A percentile compares a stretch with the other conserved stretches of the same genome.
Evolutionary conservation across 495 filamentous ascomycete species (phyloP).

Genomic region (Lineolata rhizophorae): DNA sequence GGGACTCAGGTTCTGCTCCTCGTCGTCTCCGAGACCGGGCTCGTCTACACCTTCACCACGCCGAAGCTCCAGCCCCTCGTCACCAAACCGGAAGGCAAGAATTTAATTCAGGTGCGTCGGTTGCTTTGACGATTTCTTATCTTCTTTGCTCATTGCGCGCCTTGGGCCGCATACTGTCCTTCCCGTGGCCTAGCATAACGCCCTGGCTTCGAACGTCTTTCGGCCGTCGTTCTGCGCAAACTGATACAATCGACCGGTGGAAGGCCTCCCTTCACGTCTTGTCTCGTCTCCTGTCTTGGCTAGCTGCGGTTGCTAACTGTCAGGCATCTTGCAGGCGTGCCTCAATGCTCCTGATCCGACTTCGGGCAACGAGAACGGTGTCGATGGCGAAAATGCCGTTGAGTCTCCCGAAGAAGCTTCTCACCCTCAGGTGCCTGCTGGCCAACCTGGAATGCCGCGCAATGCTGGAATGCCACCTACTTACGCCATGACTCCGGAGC

Average conservation of each 20-base stretch:
- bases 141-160: too few species aligned
- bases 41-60: conserved; percentile 98
- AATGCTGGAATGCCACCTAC: conserved; percentile 11
- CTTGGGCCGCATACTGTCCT: too few species aligned
- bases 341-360: conserved; percentile 92
- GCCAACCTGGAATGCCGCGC: conserved; percentile 7
- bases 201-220: background rate
- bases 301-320: too few species aligned
- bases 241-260: too few species aligned
- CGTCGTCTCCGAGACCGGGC: conserved; percentile 93
- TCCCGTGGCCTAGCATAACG: too few species aligned
- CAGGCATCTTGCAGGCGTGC: conserved; percentile 41
- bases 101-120: conserved; percentile 96
- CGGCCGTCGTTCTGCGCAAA: conserved; percentile 9
- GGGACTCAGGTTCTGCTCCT: conserved; percentile 94
- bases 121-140: too few species aligned
- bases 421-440: conserved; percentile 14
- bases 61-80: conserved; percentile 97
- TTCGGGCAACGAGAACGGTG: conserved; percentile 68
- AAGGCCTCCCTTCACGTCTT: too few species aligned
- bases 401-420: conserved; percentile 20
- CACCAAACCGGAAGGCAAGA: conserved; percentile 98
- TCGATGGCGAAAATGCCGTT: conserved; percentile 34
- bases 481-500: conserved; percentile 16
- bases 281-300: too few species aligned